Evolutionary conservation across 345 rosid species (phyloP), one percentile per base, ranked within the genome.

Genomic region (Brassica carinata): DNA sequence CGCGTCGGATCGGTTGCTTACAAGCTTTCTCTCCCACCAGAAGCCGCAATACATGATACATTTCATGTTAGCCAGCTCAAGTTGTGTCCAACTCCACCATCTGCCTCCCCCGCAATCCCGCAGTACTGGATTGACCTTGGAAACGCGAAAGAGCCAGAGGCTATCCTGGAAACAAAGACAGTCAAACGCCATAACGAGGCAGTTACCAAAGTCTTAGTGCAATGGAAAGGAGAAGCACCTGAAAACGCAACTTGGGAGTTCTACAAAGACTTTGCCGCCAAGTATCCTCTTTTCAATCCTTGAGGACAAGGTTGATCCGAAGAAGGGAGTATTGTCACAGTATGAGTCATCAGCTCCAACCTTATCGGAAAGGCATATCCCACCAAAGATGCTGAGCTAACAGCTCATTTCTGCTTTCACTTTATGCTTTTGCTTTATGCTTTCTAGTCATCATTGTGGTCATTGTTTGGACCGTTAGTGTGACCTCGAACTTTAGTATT

Each of bases 91-190:
- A 38, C 19, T 1, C 71, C 10, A 0, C 27, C 48, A 0, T 0
- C 14, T 0, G 1, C 2, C 0, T 3, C 3, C 0, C 51, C 27
- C 1, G 14, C 0, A 0, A 0, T 19, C 0, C 64, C 64, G 0
- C 30, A 59, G 1, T 59, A 59, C 2, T 2, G 4, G 0, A 0
- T 1, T 0, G 64, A 59, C 1, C 2, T 8, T 0, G 30, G 11
- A 0, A 8, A 0, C 1, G 1, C 13, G 0, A 59, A 19, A 19
- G 6, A 17, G 1, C 14, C 64, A 0, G 30, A 3, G 0, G 13
- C 64, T 0, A 59, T 59, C 0, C 10, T 64, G 1, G 19, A 26
- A 3, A 63, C 8, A 0, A 29, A 29, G 1, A 13, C 31, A 15
- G 38, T 64, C 2, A 29, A 38, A 7, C 43, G 43, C 10, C 43